phyloP scores from a whole-genome alignment of 176 grass and related monocot species.

The Paspalum vaginatum region DNA sequence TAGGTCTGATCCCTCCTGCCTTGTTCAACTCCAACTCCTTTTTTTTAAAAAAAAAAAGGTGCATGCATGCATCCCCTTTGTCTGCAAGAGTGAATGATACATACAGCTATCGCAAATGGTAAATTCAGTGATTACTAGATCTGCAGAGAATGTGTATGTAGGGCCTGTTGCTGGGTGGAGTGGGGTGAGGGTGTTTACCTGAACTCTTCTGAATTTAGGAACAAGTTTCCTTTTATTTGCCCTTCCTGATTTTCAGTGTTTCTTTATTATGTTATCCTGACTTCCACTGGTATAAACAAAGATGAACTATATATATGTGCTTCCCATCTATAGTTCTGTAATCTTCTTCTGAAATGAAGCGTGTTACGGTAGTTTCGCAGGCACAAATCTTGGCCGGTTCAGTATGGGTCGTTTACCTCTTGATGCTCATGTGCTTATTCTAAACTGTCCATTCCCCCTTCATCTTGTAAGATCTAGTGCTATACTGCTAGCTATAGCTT shows the following conservation, averaged over 20 bases:
- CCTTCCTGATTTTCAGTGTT: background rate
- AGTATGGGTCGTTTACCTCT: background rate
- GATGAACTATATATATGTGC: background rate
- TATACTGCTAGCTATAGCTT: background rate
- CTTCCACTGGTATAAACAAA: background rate
- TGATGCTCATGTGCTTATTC: background rate
- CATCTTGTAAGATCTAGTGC: background rate
- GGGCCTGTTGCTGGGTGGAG: background rate
- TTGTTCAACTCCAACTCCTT: background rate
- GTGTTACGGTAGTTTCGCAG: background rate
- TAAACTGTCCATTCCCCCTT: background rate
- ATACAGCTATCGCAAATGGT: no score
- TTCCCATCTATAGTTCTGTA: background rate
- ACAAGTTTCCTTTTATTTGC: background rate
- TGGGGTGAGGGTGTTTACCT: background rate
- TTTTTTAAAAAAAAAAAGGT: background rate
- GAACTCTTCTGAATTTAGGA: background rate
- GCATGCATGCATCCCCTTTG: background rate
- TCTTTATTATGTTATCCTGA: background rate
- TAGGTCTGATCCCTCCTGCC: no score
- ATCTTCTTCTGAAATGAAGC: background rate
- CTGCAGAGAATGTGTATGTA: background rate
- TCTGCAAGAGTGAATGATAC: no score
- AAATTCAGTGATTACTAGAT: slow-evolving; percentile 27
- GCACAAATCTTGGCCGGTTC: background rate